Evolutionary conservation across 2,329 filamentous ascomycete genomes (phyloP), one percentile per base, ranked within the genome.

Genomic region (Paramyrothecium sp.): DNA sequence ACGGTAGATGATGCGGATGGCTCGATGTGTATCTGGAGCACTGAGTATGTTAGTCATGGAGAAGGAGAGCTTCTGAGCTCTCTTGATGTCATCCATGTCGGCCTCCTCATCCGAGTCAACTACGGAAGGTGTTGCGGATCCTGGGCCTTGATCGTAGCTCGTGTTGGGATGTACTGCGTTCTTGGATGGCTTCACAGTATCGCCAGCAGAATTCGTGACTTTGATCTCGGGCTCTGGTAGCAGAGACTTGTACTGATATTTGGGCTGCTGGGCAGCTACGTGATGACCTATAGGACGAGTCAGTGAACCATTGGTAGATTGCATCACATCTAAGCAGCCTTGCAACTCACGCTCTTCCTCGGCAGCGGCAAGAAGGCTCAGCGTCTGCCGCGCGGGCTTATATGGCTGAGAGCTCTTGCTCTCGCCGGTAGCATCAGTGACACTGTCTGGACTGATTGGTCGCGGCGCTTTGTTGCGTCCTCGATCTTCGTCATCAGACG

Each of bases 81-180:
- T 86, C 72, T 90, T 91, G 65, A 98, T 91, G 64, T 97, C 93
- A 26, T 86, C 88, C 52, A 93, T 80, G 57, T 96, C 91, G 22
- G 89, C 89, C 70, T 97, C 92, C 33, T 92, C 89, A 58, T 98
- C 95, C 2, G 92, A 96, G 61, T 92, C 89, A 57, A 92, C 82
- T 0, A 76, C 89, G 73, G 82, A 78, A 76, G 67, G 78, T 71
- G 75, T 75, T 3, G 79, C 78, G 5, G 84, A 85, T n/a, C 75
- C 67, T 3, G 82, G 82, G 16, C 83, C 81, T 58, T 87, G 78
- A 67, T 97, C 93, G 69, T 93, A 97, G 69, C 88, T 95, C 12
- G 91, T 96, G 54, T 86, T 85, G 1, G 93, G 93, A 70, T 96
- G 93, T 12, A 95, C 84, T 2, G 82, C 81, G 1, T 80, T 69